Evolutionary conservation across 2,329 filamentous ascomycete genomes (phyloP), one percentile per base, ranked within the genome.

Genomic region (Aspergillus quadrilineatus): DNA sequence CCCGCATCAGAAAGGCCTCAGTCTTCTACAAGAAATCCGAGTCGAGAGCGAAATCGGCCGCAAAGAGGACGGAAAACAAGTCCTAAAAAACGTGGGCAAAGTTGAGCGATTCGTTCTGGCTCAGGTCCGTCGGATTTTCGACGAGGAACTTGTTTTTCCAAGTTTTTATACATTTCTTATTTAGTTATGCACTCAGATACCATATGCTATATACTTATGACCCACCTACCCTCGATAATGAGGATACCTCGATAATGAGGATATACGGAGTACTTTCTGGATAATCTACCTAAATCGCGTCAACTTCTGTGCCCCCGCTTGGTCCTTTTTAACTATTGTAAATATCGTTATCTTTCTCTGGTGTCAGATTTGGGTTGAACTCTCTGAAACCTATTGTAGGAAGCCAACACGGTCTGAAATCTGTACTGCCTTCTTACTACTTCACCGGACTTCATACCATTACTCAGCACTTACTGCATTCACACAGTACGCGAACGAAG

Each of bases 11-110:
- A 82, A 90, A 58, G 92, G 89, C 15, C 42, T 36, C 4, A 90
- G 90, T 0, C 75, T 97, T 56, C 75, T 99, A 55, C 91, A 96
- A 72, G 90, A 97, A 75, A 96, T 99, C 66, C 87, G 88, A 63
- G 93, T 99, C 6, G 94, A 99, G 75, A 97, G 93, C 72, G 94
- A 99, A 76, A 99, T 99, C 72, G 94, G 94, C 6, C 88, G 94
- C 72, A 86, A 92, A 63, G 92, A 95, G 67, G 88, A 89, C 58
- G 90, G 91, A 28, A 96, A 94, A 77, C 93, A 97, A 77, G 94
- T 93, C 46, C 78, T 99, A 58, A 97, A 97, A 81, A 99, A 99
- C 72, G 93, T 99, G 49, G 93, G 94, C 57, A 99, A 99, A 80
- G 94, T 99, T 56, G 94, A 99, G 78, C 89, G 91, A 67, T 99